These are phyloP conservation scores for Fraxinus sp. DNA, from an alignment of 305 asterid genomes.

Conservation along the genomic window DNA sequence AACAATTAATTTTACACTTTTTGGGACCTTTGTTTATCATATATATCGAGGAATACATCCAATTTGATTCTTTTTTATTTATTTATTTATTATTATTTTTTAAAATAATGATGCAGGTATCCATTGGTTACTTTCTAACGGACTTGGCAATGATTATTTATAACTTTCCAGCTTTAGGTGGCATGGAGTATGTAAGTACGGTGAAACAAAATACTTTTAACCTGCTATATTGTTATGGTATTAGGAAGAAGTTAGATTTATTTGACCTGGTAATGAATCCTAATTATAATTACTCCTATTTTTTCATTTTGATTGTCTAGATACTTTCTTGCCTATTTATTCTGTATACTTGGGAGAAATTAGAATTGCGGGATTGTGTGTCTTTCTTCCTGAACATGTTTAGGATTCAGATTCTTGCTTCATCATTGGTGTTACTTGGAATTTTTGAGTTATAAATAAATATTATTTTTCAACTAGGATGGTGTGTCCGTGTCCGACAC, in stretches of 20 bases:
- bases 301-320: not conserved
- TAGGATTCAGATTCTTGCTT: constrained; percentile 2
- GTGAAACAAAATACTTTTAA: not conserved
- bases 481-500: not conserved
- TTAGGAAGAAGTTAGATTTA: not conserved
- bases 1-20: not conserved
- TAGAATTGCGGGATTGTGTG: not conserved
- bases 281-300: not conserved
- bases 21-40: not conserved
- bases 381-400: not conserved
- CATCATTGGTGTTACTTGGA: not conserved
- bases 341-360: not conserved
- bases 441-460: not conserved
- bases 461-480: not conserved
- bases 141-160: constrained; percentile 80
- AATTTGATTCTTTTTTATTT: constrained; percentile 5
- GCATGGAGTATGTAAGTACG: constrained; percentile 81
- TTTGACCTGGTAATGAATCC: not conserved
- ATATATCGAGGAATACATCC: not conserved
- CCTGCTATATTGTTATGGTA: not conserved
- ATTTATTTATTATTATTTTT: not conserved
- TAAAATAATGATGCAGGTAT: constrained; percentile 50
- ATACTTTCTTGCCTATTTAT: not conserved
- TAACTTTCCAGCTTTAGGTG: constrained; percentile 77
- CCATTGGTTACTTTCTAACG: constrained; percentile 81